Evolutionary conservation across 148 eudicot species (phyloP).

Genomic region (Camellia japonica): DNA sequence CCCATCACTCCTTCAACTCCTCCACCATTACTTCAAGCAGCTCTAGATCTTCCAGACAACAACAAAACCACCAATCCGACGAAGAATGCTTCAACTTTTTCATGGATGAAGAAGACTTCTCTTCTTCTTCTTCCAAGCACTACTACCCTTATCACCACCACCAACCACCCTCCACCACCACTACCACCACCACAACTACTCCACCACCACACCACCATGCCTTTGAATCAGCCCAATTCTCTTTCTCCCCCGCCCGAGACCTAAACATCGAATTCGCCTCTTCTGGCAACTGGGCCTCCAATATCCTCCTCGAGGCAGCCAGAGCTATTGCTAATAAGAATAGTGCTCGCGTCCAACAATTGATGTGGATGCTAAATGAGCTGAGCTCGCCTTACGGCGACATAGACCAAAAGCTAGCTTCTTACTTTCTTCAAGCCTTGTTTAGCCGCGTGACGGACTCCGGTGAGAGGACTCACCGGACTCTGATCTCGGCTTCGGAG

Average conservation of each 20-base stretch:
- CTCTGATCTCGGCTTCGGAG: slow-evolving; percentile 54
- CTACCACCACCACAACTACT: slow-evolving; percentile 12
- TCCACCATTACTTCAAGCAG: slow-evolving; percentile 51
- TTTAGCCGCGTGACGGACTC: slow-evolving; percentile 77
- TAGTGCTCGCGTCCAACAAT: slow-evolving; percentile 59
- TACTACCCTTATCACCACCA: slow-evolving; percentile 28
- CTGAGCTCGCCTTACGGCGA: slow-evolving; percentile 86
- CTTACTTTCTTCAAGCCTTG: slow-evolving; percentile 74
- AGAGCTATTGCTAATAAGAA: slow-evolving; percentile 61
- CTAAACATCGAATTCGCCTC: slow-evolving; percentile 41
- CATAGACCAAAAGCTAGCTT: slow-evolving; percentile 69
- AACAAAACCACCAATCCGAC: slow-evolving; percentile 23
- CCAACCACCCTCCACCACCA: slow-evolving; percentile 18
- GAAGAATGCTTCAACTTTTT: slow-evolving; percentile 90
- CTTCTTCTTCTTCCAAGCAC: slow-evolving; percentile 64
- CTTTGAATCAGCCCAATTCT: slow-evolving; percentile 23
- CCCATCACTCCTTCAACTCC: slow-evolving; percentile 43
- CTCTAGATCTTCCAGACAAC: slow-evolving; percentile 45
- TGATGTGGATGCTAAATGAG: slow-evolving; percentile 92
- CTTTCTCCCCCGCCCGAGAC: slow-evolving; percentile 36
- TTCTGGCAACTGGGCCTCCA: slow-evolving; percentile 58
- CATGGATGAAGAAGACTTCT: slow-evolving; percentile 91
- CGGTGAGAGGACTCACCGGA: slow-evolving; percentile 51
- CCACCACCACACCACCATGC: slow-evolving; percentile 16
- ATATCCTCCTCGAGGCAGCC: slow-evolving; percentile 56